Evolutionary conservation across 2,329 filamentous ascomycete species (phyloP).

Genomic region (Talaromyces atroroseus): DNA sequence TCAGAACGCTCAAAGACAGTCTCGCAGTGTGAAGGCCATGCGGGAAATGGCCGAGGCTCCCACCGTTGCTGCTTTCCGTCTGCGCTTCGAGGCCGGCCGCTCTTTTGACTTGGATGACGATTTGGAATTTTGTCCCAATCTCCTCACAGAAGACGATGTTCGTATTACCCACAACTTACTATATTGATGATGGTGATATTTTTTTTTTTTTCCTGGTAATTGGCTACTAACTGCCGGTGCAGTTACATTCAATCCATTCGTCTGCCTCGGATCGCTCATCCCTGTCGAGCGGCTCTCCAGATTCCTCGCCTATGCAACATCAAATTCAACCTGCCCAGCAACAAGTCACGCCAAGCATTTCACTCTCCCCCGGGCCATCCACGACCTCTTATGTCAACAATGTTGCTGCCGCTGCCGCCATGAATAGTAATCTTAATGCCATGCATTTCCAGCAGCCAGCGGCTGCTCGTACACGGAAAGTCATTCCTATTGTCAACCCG

Average conservation of each 20-base stretch:
- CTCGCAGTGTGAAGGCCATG: slow-evolving; percentile 75
- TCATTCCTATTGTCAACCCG: slow-evolving; percentile 96
- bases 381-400: slow-evolving; percentile 41
- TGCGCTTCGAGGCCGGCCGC: slow-evolving; percentile 81
- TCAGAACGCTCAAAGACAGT: slow-evolving; percentile 81
- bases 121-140: slow-evolving; percentile 86
- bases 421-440: slow-evolving; percentile 61
- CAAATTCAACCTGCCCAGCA: slow-evolving; percentile 62
- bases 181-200: neutral
- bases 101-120: slow-evolving; percentile 97
- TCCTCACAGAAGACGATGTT: slow-evolving; percentile 92
- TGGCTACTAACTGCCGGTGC: slow-evolving; percentile 20
- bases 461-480: slow-evolving; percentile 83
- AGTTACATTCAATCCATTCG: slow-evolving; percentile 89
- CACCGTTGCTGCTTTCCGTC: slow-evolving; percentile 70
- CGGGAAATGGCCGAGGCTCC: slow-evolving; percentile 80
- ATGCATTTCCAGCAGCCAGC: slow-evolving; percentile 82
- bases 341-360: slow-evolving; percentile 65
- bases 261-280: slow-evolving; percentile 88
- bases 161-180: slow-evolving; percentile 20
- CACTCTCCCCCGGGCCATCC: slow-evolving; percentile 58
- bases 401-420: slow-evolving; percentile 54
- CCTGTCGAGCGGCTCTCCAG: slow-evolving; percentile 87
- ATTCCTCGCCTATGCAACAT: slow-evolving; percentile 84
- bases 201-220: neutral